Evolutionary conservation across 2,329 filamentous ascomycete genomes (phyloP), one percentile per base, ranked within the genome.

Genomic region (Pseudocercospora musae): DNA sequence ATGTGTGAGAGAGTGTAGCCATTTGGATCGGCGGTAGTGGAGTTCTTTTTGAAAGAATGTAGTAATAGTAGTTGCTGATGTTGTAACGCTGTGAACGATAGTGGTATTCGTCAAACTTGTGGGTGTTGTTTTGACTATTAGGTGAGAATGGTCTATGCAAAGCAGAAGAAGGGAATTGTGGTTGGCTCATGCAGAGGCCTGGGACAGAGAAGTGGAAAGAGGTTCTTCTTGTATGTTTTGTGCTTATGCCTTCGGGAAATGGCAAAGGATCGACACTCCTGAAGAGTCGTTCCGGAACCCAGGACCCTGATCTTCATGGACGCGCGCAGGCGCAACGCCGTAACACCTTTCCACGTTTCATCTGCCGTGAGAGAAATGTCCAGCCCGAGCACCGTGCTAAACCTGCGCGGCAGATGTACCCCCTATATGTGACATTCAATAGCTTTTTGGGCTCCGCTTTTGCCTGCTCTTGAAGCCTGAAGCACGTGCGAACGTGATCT

Each of bases 1-100:
- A 54, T 31, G 52, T 37, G 29, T 63, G 58, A 49, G 58, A 59
- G 49, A 63, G 53, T 27, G 62, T 54, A 27, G 48, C 55, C 55
- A 57, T 54, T 33, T 54, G 52, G 29, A 54, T 37, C 10, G 52
- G 52, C 10, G 52, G 31, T 21, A 54, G 20, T 20, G 52, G 37
- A 40, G 27, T 21, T 33, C 29, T 37, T 23, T 23, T 27, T 44
- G 55, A 57, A 57, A 37, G 42, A 55, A 49, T 60, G 58, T n/a
- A n/a, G n/a, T n/a, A n/a, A n/a, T n/a, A n/a, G n/a, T n/a, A n/a
- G n/a, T 63, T 40, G 8, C 29, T 18, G 58, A 56, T 23, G 18
- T 54, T 52, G 37, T 31, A 18, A 15, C 21, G n/a, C 37, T 31
- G 50, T 21, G 20, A 25, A 49, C 44, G 20, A 49, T 9, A n/a